phyloP scores from a whole-genome alignment of 2,329 filamentous ascomycete genomes.

The Cercospora zeina region DNA sequence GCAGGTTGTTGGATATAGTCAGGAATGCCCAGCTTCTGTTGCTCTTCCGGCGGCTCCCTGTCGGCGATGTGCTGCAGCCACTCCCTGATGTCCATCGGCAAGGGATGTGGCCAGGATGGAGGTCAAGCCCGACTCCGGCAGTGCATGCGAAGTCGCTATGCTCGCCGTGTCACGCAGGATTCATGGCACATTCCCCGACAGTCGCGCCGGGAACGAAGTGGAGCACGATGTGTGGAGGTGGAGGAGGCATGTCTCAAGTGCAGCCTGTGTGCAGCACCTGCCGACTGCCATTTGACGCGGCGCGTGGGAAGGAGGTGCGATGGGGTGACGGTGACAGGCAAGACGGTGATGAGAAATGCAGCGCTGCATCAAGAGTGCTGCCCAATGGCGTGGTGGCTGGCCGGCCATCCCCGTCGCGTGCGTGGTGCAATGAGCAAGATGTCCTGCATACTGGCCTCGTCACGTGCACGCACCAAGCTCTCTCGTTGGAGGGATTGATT shows the following conservation, averaged over 20 bases:
- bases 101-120: slow-evolving; percentile 17
- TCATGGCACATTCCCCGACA: slow-evolving; percentile 5
- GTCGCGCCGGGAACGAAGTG: not conserved
- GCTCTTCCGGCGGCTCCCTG: slow-evolving; percentile 37
- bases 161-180: slow-evolving; percentile 9
- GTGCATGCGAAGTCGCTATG: slow-evolving; percentile 7
- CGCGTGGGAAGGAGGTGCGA: not conserved
- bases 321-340: not conserved
- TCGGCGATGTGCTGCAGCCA: slow-evolving; percentile 49
- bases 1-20: slow-evolving; percentile 26
- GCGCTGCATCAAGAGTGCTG: not conserved
- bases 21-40: slow-evolving; percentile 31
- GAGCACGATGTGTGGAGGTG: not conserved
- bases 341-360: not conserved
- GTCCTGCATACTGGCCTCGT: not conserved
- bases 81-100: slow-evolving; percentile 47
- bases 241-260: not conserved
- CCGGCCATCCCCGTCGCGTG: slow-evolving; percentile 4
- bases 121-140: slow-evolving; percentile 10
- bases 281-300: not conserved
- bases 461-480: not conserved
- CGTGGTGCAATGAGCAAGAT: not conserved
- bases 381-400: slow-evolving; percentile 1
- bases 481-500: not conserved
- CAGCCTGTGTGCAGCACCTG: not conserved